Evolutionary conservation across 225 moss, liverwort and hornwort genomes (phyloP), one percentile per base, ranked within the genome.

Genomic region (Sphagnum tenellum): DNA sequence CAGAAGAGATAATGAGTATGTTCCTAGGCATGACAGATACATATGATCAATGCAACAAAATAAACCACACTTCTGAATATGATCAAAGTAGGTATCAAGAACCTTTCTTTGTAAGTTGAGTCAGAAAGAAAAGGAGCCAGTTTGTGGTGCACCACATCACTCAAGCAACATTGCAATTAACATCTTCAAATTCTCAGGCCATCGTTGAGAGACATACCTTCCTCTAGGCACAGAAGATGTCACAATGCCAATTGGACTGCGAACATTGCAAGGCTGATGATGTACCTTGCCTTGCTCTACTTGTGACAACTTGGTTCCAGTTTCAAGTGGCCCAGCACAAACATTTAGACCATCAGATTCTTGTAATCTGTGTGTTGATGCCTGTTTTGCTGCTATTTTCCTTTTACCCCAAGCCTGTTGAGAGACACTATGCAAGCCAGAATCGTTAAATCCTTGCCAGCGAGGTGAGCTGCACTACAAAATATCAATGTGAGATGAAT

Each of bases 371-470:
- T 29, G 29, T 29, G 29, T 29, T 29, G 29, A 29, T 29, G 29
- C 29, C 29, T 29, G 29, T 29, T 0, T 29, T 29, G 29, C 29
- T 29, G 29, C 29, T 69, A 48, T 77, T 51, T 55, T 69, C 14
- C 56, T 69, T 14, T 73, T 70, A 9, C 57, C 73, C 8, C 57
- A 45, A 57, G 51, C 60, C 7, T 13, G 66, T 69, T 81, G 78
- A 61, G 56, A 69, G n/a, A 69, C 12, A 61, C 75, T 77, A 64
- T 81, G 71, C 51, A 81, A 84, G 74, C 64, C 66, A 44, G 5
- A 64, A 71, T 84, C 80, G 6, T 81, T 78, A 68, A 85, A 78
- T 46, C 85, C 85, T 68, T 85, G 85, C 81, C 81, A 85, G 63
- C 74, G 74, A 61, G 65, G 56, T 56, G 81, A 78, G 57, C 85